Conservation (phyloP, 2,329 filamentous ascomycete species). For the Pyrenophora graminea region DNA sequence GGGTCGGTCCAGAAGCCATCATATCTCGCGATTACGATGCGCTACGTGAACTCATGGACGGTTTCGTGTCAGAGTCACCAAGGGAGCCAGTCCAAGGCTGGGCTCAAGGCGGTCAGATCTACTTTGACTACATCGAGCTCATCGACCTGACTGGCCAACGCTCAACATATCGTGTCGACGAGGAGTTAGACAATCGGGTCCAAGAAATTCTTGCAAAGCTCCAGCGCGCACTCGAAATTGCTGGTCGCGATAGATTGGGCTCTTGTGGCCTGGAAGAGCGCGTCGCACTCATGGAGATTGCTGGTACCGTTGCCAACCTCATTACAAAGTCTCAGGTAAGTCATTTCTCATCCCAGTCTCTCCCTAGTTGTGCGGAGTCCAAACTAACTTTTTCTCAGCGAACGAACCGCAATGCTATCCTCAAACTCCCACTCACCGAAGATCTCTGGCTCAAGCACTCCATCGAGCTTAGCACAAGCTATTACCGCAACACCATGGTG, state of each 20-base stretch:
- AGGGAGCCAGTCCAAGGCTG: slow-evolving; percentile 66
- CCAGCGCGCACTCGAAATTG: slow-evolving; percentile 42
- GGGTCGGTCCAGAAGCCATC: slow-evolving; percentile 80
- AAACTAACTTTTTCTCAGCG: slow-evolving; percentile 35
- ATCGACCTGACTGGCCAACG: slow-evolving; percentile 44
- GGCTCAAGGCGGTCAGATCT: slow-evolving; percentile 79
- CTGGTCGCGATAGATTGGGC: slow-evolving; percentile 48
- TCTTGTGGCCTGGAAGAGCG: slow-evolving; percentile 56
- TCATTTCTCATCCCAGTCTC: not conserved
- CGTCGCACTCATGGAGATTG: slow-evolving; percentile 83
- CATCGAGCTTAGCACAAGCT: slow-evolving; percentile 68
- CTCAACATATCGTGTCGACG: slow-evolving; percentile 36
- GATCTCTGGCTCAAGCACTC: slow-evolving; percentile 73
- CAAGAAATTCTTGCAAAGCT: slow-evolving; percentile 39
- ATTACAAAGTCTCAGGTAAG: slow-evolving; percentile 54
- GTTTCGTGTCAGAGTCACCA: slow-evolving; percentile 61
- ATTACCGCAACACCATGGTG: slow-evolving; percentile 63
- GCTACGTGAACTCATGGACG: slow-evolving; percentile 69
- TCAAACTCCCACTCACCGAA: slow-evolving; percentile 70
- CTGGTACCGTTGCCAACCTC: slow-evolving; percentile 69
- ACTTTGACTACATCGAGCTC: slow-evolving; percentile 65
- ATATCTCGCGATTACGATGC: slow-evolving; percentile 79
- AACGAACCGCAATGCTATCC: slow-evolving; percentile 52
- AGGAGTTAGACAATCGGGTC: slow-evolving; percentile 39
- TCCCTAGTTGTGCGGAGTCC: slow-evolving; percentile 5